Conservation (phyloP, 805 yeast genomes). For the Cyberlindnera euphorbiae region DNA sequence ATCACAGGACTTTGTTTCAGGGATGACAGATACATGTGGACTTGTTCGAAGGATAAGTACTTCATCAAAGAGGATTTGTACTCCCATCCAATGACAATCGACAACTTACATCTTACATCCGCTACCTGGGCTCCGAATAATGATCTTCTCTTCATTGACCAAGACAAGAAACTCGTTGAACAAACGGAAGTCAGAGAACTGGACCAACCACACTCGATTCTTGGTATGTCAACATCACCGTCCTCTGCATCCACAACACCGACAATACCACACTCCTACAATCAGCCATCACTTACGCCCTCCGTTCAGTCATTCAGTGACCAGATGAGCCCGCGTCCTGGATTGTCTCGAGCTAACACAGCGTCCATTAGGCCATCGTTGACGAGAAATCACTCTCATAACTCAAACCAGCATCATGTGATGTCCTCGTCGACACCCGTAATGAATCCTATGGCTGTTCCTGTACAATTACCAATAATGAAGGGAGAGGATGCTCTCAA, state of each 20-base stretch:
- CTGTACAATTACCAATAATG: constrained; percentile 23
- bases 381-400: constrained; percentile 17
- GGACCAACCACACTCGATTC: too few species aligned
- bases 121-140: constrained; percentile 55
- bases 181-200: constrained; percentile 2
- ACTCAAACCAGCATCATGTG: constrained; percentile 8
- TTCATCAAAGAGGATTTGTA: constrained; percentile 45
- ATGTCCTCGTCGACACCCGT: constrained; percentile 11
- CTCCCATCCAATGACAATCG: constrained; percentile 38
- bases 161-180: constrained; percentile 26
- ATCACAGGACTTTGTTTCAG: constrained; percentile 58
- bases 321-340: constrained; percentile 21
- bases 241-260: constrained; percentile 8
- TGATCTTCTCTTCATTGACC: constrained; percentile 48
- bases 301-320: constrained; percentile 11
- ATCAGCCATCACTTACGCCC: too few species aligned
- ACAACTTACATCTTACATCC: constrained; percentile 47
- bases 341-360: constrained; percentile 21
- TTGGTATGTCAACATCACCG: constrained; percentile 13
- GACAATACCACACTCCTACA: too few species aligned
- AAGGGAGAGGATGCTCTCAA: constrained; percentile 33
- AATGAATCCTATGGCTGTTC: constrained; percentile 21
- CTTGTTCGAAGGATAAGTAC: constrained; percentile 46
- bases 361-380: constrained; percentile 14
- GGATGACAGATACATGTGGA: constrained; percentile 40